Evolutionary conservation across 1,139 yeast species (phyloP).

Genomic region (Yamadazyma trypodendri): DNA sequence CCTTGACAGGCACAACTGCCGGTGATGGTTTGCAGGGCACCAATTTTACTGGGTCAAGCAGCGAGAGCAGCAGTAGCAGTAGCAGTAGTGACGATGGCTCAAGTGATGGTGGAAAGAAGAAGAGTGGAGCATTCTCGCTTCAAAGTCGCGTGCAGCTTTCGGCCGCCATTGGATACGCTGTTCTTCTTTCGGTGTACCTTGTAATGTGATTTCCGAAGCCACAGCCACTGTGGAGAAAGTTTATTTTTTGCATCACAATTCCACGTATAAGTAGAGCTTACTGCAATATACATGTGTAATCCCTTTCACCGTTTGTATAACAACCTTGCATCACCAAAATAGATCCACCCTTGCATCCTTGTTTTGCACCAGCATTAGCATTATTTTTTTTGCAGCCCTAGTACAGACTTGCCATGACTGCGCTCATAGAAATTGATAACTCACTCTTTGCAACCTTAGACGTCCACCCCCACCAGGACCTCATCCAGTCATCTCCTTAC

Average conservation of each 20-base stretch:
- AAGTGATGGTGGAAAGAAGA: constrained; percentile 8
- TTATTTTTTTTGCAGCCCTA: too few species aligned
- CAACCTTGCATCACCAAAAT: too few species aligned
- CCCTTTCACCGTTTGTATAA: too few species aligned
- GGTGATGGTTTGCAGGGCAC: constrained; percentile 22
- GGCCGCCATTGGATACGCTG: constrained; percentile 5
- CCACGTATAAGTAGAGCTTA: too few species aligned
- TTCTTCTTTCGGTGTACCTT: constrained; percentile 6
- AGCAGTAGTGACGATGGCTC: constrained; percentile 5
- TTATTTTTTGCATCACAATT: too few species aligned
- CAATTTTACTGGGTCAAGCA: constrained; percentile 5
- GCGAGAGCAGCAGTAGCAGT: constrained; percentile 1
- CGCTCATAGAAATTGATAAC: constrained; percentile 13
- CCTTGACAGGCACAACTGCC: constrained; percentile 45
- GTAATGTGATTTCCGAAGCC: too few species aligned
- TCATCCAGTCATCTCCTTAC: constrained; percentile 29
- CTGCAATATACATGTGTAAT: too few species aligned
- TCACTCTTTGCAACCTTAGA: constrained; percentile 9
- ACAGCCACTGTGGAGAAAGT: too few species aligned
- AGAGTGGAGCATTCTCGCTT: constrained; percentile 7
- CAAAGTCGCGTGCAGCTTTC: background rate
- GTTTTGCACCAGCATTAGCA: too few species aligned
- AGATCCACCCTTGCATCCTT: too few species aligned
- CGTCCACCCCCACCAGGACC: background rate
- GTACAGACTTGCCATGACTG: constrained; percentile 8